These are phyloP conservation scores for Didymella segeticola DNA, from an alignment of 2,329 filamentous ascomycete species.

Conservation along the genomic window DNA sequence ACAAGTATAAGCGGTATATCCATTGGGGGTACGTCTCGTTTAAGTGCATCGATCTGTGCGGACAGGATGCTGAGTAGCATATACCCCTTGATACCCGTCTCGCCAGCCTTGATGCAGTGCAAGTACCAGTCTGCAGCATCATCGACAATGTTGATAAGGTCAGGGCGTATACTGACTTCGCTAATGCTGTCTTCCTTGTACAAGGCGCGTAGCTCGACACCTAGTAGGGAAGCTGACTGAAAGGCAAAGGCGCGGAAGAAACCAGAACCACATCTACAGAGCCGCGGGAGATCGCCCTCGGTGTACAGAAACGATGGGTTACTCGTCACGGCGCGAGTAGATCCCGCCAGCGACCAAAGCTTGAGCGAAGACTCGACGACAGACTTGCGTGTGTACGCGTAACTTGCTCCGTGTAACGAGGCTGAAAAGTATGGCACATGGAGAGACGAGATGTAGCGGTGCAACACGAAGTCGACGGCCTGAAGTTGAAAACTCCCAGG, in stretches of 20 bases:
- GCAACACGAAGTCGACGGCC: conserved; percentile 34
- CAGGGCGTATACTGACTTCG: conserved; percentile 24
- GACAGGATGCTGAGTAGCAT: conserved; percentile 28
- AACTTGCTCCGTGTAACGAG: conserved; percentile 29
- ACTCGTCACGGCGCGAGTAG: background rate
- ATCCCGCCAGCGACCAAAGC: conserved; percentile 30
- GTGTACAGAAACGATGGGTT: background rate
- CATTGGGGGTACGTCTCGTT: conserved; percentile 9
- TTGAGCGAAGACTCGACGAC: conserved; percentile 36
- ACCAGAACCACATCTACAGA: conserved; percentile 31
- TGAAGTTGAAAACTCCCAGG: conserved; percentile 26
- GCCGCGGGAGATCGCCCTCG: conserved; percentile 25
- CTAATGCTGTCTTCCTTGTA: conserved; percentile 36
- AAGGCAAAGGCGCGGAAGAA: conserved; percentile 35
- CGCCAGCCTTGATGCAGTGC: conserved; percentile 34
- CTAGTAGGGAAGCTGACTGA: conserved; percentile 31
- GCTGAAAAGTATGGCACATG: conserved; percentile 36
- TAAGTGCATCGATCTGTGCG: conserved; percentile 32
- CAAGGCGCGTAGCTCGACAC: conserved; percentile 30
- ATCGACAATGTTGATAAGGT: conserved; percentile 27
- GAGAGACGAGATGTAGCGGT: conserved; percentile 35
- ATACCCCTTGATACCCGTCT: conserved; percentile 41
- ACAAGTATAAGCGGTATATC: conserved; percentile 21
- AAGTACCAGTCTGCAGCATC: conserved; percentile 31
- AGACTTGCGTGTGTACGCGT: conserved; percentile 37